phyloP scores from a whole-genome alignment of 176 grass and related monocot genomes.

The Chloris gayana region DNA sequence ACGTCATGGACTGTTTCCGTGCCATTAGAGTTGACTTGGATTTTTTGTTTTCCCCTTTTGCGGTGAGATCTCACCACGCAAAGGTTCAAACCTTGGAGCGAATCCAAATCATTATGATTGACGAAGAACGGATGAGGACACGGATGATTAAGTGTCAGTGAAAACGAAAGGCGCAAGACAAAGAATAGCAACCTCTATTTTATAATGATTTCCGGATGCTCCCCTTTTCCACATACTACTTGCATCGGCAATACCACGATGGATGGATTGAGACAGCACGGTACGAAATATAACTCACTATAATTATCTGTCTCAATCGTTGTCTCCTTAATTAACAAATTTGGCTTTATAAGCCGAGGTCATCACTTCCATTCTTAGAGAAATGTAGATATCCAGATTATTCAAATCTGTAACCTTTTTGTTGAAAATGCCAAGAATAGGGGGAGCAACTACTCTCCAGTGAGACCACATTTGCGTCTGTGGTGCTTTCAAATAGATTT shows the following conservation, averaged over 20 bases:
- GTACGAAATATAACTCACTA: conserved; percentile 8
- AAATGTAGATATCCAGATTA: neutral
- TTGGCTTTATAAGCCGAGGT: conserved; percentile 17
- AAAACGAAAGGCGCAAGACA: neutral
- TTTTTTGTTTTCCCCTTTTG: neutral
- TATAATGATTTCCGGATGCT: neutral
- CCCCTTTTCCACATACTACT: neutral
- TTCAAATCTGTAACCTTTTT: neutral
- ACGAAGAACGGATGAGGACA: neutral
- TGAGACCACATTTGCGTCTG: neutral
- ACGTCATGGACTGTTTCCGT: neutral
- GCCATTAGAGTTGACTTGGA: neutral
- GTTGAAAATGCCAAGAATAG: neutral
- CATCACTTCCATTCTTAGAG: neutral
- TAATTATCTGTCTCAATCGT: neutral
- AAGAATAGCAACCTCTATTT: neutral
- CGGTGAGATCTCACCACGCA: neutral
- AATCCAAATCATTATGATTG: neutral
- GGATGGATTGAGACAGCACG: neutral
- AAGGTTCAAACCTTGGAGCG: neutral
- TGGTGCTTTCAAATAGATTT: no score
- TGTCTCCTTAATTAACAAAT: conserved; percentile 2
- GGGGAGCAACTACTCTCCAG: neutral
- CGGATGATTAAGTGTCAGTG: neutral
- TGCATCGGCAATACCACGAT: conserved; percentile 23